Percentiles rank a stretch among this genome's conserved stretches.
phyloP scores from a whole-genome alignment of 2,329 filamentous ascomycete species.

The Albophoma yamanashiensis region DNA sequence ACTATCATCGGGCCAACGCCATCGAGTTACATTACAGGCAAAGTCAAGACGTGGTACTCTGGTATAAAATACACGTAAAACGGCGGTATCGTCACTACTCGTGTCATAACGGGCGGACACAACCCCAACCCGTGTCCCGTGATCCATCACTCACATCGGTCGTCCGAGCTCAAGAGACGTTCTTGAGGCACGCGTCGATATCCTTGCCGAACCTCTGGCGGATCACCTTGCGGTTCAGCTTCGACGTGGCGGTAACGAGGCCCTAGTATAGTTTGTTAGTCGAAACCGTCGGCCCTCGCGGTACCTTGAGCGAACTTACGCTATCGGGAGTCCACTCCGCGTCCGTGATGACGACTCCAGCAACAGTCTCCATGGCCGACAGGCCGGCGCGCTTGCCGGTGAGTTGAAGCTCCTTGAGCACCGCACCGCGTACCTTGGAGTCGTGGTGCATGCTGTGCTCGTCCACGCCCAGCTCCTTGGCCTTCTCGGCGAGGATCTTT shows the following conservation, averaged over 20 bases:
- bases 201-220: constrained; percentile 39
- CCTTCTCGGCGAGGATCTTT: constrained; percentile 49
- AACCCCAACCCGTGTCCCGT: neutral
- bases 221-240: constrained; percentile 44
- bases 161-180: constrained; percentile 7
- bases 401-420: constrained; percentile 57
- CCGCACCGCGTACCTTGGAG: constrained; percentile 48
- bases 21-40: constrained; percentile 1
- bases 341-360: constrained; percentile 66
- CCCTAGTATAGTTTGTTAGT: constrained; percentile 29
- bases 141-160: neutral
- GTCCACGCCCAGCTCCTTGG: constrained; percentile 49
- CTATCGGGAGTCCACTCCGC: constrained; percentile 83
- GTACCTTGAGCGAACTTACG: constrained; percentile 41
- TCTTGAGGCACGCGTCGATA: constrained; percentile 32
- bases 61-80: neutral
- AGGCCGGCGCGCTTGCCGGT: constrained; percentile 58
- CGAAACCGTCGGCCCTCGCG: neutral
- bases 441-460: constrained; percentile 59
- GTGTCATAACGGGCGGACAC: neutral
- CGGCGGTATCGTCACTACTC: neutral
- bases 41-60: neutral
- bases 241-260: constrained; percentile 51
- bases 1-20: constrained; percentile 1
- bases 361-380: constrained; percentile 60